Base-by-base conservation (phyloP, 2,329 filamentous ascomycete species). In the Aspergillus sp. region DNA sequence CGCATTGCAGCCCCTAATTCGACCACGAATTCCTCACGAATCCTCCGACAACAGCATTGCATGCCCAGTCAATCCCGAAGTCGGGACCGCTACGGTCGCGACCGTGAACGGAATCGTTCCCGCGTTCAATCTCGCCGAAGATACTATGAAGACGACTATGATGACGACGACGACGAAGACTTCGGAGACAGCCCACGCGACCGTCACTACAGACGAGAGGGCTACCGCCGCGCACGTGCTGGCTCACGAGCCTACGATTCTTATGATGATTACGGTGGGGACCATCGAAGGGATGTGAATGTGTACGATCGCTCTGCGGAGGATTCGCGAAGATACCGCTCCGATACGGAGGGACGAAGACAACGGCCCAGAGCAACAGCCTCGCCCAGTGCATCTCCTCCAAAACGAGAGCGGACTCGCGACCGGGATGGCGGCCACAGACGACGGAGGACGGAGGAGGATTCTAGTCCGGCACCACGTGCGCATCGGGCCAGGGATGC, bases 301-400 rank as follows among this genome's bases (percentile, higher is more conserved):
- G 13, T 41, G 2, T 15, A 41, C 23, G 68, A 65, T 9, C 58
- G 52, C 53, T 25, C 43, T 54, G 38, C 52, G 58, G 50, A 56
- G 56, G 48, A 57, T 55, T 31, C 51, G 46, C 46, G 48, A 41
- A 48, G 61, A 60, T 19, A 47, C 45, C 43, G 59, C 59, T 59
- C 58, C 43, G 46, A 64, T n/a, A 58, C 55, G 7, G 55, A 58
- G 38, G 47, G 62, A 49, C 68, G 68, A 34, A 69, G 69, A 58
- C 69, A 69, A n/a, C 67, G 62, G 17, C 66, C 69, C 6, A 76
- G 74, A 64, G 69, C 71, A 11, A 77, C 74, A 57, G 75, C 74
- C 51, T 77, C 77, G 2, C 76, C 76, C 22, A 71, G 72, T 60
- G 70, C 73, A 13, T 76, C 76, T 31, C 77, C 76, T 23, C 63